Percentiles rank a stretch among this genome's conserved stretches.
Evolutionary conservation across 257 asterid species (phyloP).

Genomic region (Rubia yunnanensis): DNA sequence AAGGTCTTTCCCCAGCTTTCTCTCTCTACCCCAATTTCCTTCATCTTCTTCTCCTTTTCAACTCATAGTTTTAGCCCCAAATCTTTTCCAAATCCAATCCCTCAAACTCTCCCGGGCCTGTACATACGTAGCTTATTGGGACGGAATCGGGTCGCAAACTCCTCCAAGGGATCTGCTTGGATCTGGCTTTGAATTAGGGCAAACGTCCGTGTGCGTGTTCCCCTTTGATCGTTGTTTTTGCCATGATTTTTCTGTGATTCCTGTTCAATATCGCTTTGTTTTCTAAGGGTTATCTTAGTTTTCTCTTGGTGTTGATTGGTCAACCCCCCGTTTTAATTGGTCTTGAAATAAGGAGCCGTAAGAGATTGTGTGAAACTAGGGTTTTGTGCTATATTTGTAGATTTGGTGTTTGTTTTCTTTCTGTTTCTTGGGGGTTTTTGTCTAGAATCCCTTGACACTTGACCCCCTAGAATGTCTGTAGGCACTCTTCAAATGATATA

Average conservation of each 20-base stretch:
- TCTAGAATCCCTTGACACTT: not conserved
- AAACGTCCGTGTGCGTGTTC: not conserved
- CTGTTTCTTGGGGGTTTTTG: not conserved
- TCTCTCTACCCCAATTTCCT: conserved; percentile 4
- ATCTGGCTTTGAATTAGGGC: conserved; percentile 20
- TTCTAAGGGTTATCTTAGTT: not conserved
- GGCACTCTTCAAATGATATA: not conserved
- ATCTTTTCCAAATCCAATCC: conserved; percentile 9
- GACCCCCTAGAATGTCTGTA: not conserved
- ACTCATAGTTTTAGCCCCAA: conserved; percentile 14
- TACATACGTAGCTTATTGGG: not conserved
- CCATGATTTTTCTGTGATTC: not conserved
- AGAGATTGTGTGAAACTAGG: not conserved
- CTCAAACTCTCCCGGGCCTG: not conserved
- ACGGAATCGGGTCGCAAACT: conserved; percentile 5
- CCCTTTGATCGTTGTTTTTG: not conserved
- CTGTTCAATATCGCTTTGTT: not conserved
- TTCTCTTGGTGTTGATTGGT: not conserved
- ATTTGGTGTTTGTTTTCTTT: not conserved
- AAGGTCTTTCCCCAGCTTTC: conserved; percentile 1
- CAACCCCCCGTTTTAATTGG: conserved; percentile 2
- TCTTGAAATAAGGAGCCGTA: not conserved
- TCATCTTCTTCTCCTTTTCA: conserved; percentile 11
- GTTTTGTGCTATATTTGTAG: not conserved
- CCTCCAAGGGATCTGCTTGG: conserved; percentile 12